Base-by-base conservation (phyloP, 2,329 filamentous ascomycete genomes). In the Zopfia rhizophila region DNA sequence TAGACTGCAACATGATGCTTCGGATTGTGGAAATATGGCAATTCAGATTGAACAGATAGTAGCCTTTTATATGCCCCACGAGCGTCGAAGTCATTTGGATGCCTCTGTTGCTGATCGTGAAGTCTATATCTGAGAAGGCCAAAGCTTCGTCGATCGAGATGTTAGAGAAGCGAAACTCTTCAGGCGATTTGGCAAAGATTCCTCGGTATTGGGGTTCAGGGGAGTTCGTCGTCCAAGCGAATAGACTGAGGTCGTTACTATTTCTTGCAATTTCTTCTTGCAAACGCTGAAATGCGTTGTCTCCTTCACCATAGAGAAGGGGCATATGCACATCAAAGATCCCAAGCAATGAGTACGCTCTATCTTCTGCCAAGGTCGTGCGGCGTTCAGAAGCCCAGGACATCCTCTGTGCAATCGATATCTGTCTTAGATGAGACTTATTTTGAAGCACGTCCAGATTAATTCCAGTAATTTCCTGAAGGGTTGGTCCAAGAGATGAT, bases 361-460 rank as follows among this genome's bases (percentile, higher is more conserved):
- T 37, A 25, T 51, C 47, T 31, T 51, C 47, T 21, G 35, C 45
- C 5, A 7, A 18, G 27, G 35, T 51, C 1, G 53, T 53, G 8
- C 39, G n/a, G 14, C 55, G 45, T 2, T 14, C 17, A 19, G 33
- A 31, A 6, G 38, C 40, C 55, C 55, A 58, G 7, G 10, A 8
- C 10, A 40, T 24, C 16, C 40, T 29, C 16, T 41, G 7, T 12
- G 10, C 40, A 6, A 45, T 22, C 8, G 8, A 8, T 8, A n/a
- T 8, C 29, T 7, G 7, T 7, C 8, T 8, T 8, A 32, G 14
- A 8, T 32, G 8, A n/a, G 24, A n/a, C 24, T n/a, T 8, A 27
- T 27, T 8, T n/a, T 27, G 8, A 8, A 27, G 8, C 24, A 17
- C 14, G 8, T 12, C 16, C 16, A 8, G 7, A 7, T 8, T 8